Conservation (phyloP, 2,329 filamentous ascomycete species). For the Teratosphaeria viscida region DNA sequence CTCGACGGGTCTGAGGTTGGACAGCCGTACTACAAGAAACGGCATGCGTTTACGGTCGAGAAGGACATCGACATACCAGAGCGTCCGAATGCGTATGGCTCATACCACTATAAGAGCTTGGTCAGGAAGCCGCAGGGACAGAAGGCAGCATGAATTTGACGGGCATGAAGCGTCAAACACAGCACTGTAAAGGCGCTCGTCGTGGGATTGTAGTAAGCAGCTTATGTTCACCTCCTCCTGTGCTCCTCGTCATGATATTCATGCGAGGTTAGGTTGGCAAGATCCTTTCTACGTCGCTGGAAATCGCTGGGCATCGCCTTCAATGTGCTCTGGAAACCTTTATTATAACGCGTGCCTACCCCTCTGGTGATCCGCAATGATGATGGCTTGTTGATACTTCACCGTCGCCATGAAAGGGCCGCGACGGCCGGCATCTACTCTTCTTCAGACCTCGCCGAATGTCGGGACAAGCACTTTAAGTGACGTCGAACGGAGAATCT, state of each 20-base stretch:
- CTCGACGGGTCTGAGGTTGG: slow-evolving; percentile 9
- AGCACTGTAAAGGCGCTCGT: too few species aligned
- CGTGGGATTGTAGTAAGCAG: not conserved
- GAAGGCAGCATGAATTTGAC: not conserved
- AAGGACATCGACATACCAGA: slow-evolving; percentile 5
- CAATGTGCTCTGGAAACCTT: not conserved
- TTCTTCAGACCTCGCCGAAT: not conserved
- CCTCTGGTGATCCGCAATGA: not conserved
- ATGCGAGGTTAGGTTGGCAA: too few species aligned
- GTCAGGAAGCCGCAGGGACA: slow-evolving; percentile 1
- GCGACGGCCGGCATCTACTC: not conserved
- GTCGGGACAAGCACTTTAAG: not conserved
- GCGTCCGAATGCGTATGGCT: slow-evolving; percentile 3
- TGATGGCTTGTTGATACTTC: not conserved
- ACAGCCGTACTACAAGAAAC: slow-evolving; percentile 7
- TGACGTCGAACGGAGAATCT: not conserved
- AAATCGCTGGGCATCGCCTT: not conserved
- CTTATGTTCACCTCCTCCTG: too few species aligned
- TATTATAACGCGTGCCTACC: too few species aligned
- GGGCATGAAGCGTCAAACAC: not conserved
- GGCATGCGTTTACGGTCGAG: slow-evolving; percentile 3
- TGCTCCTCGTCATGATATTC: too few species aligned
- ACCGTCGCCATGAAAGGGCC: not conserved
- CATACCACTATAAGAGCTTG: slow-evolving; percentile 2
- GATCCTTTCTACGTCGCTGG: not conserved